Evolutionary conservation across 805 yeast genomes (phyloP).

Genomic region (Yarrowia yakushimensis): DNA sequence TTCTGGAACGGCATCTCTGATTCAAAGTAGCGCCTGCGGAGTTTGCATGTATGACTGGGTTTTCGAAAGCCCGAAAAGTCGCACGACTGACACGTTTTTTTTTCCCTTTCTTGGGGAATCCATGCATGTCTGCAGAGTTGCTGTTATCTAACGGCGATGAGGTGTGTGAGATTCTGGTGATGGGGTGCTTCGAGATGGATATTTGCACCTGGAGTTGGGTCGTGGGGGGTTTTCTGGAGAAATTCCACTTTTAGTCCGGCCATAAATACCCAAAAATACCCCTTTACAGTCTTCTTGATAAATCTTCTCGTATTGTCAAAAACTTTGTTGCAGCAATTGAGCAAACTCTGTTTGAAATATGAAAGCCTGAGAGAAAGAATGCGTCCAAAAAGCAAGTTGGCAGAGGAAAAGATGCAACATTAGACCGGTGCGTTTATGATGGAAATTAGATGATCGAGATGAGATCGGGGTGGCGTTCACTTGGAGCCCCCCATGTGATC

Average conservation of each 20-base stretch:
- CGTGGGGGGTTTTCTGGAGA: background rate
- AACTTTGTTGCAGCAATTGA: background rate
- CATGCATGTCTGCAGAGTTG: background rate
- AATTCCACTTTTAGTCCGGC: background rate
- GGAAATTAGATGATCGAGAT: background rate
- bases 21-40: background rate
- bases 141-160: background rate
- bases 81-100: background rate
- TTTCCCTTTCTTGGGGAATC: background rate
- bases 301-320: too few species aligned
- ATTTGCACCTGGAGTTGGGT: background rate
- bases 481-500: too few species aligned
- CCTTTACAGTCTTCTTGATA: background rate
- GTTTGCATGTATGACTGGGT: too few species aligned
- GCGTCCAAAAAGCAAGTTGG: background rate
- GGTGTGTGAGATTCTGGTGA: background rate
- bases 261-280: background rate
- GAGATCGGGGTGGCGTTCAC: background rate
- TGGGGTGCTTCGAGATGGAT: background rate
- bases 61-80: too few species aligned
- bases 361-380: background rate
- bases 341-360: background rate
- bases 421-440: background rate
- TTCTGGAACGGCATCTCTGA: background rate
- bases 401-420: background rate